Percentiles rank a stretch among this genome's conserved stretches.
Conservation (phyloP, 495 filamentous ascomycete genomes). For the Neurospora sublineolata region DNA sequence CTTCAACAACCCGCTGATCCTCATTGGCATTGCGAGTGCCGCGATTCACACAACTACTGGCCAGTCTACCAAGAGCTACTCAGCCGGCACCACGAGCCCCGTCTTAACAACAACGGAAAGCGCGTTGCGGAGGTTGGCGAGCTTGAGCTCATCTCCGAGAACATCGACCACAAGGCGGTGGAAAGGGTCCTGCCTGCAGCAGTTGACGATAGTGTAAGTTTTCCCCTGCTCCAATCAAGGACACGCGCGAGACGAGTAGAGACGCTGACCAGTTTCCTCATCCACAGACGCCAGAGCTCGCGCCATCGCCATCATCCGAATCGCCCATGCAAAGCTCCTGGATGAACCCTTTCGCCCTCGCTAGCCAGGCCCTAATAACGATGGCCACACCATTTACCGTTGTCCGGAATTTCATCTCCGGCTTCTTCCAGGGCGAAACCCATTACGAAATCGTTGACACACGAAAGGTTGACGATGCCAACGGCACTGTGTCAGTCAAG, state of each 20-base stretch:
- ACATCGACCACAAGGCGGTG: neutral
- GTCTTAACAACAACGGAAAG: slow-evolving; percentile 12
- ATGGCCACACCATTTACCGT: neutral
- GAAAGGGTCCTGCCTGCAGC: neutral
- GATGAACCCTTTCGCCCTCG: neutral
- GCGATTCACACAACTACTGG: neutral
- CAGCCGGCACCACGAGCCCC: neutral
- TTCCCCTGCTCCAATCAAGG: neutral
- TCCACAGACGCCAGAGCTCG: neutral
- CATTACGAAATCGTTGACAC: slow-evolving; percentile 10
- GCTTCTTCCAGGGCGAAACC: neutral
- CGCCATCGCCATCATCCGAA: neutral
- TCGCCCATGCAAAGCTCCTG: neutral
- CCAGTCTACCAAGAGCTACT: slow-evolving; percentile 4
- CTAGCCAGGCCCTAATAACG: neutral
- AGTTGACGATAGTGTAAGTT: neutral
- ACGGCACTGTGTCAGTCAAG: slow-evolving; percentile 14
- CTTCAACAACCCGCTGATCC: slow-evolving; percentile 14
- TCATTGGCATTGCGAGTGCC: slow-evolving; percentile 17
- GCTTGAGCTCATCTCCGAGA: slow-evolving; percentile 15
- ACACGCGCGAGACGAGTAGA: slow-evolving; percentile 10
- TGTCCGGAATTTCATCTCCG: neutral
- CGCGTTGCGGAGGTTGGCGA: slow-evolving; percentile 14
- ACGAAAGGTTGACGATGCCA: slow-evolving; percentile 1
- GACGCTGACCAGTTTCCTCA: slow-evolving; percentile 1